Evolutionary conservation across 495 filamentous ascomycete genomes (phyloP).

Genomic region (Pyrenopolyporus hunteri): DNA sequence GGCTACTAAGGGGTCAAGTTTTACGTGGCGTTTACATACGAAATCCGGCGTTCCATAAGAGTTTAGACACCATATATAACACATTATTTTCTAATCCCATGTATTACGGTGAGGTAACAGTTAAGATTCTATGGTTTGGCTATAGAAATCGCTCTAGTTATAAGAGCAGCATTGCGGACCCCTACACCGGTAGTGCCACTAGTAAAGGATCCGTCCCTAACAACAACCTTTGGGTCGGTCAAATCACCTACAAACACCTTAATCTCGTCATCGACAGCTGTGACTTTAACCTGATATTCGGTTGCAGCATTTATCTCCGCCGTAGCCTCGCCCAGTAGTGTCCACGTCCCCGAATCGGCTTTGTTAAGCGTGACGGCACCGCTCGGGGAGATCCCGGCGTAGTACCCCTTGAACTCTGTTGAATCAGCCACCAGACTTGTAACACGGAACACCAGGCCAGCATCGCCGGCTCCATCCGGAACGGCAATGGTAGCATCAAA

Average conservation of each 20-base stretch:
- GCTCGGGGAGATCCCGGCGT: conserved; percentile 23
- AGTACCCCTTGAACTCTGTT: conserved; percentile 25
- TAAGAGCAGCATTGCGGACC: conserved; percentile 15
- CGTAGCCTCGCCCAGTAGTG: not conserved
- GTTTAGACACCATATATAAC: no score
- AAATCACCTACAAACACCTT: conserved; percentile 36
- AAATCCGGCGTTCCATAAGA: no score
- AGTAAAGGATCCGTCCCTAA: conserved; percentile 25
- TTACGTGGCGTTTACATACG: no score
- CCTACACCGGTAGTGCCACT: conserved; percentile 36
- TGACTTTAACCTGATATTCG: conserved; percentile 33
- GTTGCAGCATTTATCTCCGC: conserved; percentile 2
- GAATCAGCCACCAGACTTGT: not conserved
- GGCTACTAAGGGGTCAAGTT: no score
- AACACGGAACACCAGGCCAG: conserved; percentile 41
- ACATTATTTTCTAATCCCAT: not conserved
- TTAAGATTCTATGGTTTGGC: conserved; percentile 14
- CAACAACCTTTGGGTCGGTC: conserved; percentile 14
- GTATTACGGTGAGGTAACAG: not conserved
- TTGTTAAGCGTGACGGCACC: conserved; percentile 23
- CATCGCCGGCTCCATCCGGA: conserved; percentile 21
- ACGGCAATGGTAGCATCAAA: conserved; percentile 37
- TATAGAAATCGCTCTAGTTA: conserved; percentile 38
- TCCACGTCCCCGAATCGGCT: conserved; percentile 20
- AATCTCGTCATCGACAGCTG: conserved; percentile 27